Base-by-base conservation (phyloP, 1,284 basidiomycete species). In the Gyrodon tennesseensis region DNA sequence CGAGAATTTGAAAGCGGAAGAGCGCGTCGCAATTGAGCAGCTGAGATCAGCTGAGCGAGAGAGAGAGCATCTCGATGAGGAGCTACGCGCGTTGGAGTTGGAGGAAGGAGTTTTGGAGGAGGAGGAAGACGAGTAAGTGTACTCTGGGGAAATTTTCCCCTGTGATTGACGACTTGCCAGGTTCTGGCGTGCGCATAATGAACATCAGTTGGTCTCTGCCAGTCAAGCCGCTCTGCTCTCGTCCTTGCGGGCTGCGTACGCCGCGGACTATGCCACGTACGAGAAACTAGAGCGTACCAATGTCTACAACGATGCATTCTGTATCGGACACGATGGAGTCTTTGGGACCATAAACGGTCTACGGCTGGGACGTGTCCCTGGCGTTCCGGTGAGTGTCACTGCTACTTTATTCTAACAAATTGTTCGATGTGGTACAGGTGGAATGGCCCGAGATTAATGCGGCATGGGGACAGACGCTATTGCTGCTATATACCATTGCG, bases 401-500 rank as follows among this genome's bases (percentile, higher is more conserved):
- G 18, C 15, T 52, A 43, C 52, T 67, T 18, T 65, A 48, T 54
- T 37, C 27, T 56, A 54, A 63, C 62, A 57, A 25, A 21, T 63
- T 44, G 46, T 43, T 66, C 51, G 62, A 61, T 56, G 29, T 53
- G 64, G 48, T 73, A 1, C 71, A 92, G 85, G 94, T 99, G 37
- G 96, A 98, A 74, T 99, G 96, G 96, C 87, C 93, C 9, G 97
- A 99, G 79, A 96, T 99, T 77, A 99, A 99, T 75, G 97, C 97
- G 9, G 97, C 97, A 6, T 98, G 96, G 94, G 97, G 97, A 0
- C 92, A 98, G 74, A 93, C 94, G 0, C 82, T 96, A n/a, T 81
- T 99, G 27, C 82, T 98, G 60, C 81, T 99, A 21, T 92, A 96
- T 71, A 94, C 94, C 8, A 86, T 99, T 58, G 93, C 93, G 7